Evolutionary conservation across 495 filamentous ascomycete genomes (phyloP).

Genomic region (Letharia lupina): DNA sequence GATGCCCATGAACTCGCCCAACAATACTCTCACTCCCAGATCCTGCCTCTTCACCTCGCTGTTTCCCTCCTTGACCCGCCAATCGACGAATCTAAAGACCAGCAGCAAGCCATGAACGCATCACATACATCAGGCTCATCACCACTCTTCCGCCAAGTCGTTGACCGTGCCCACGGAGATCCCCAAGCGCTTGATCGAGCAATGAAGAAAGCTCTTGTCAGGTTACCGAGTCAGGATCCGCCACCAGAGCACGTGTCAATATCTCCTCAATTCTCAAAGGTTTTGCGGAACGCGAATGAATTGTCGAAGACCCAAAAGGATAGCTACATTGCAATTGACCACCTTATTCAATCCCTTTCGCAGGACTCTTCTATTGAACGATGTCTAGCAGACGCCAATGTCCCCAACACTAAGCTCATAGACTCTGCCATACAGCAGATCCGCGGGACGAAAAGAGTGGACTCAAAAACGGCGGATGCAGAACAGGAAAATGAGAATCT

Average conservation of each 20-base stretch:
- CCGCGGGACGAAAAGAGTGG: conserved; percentile 81
- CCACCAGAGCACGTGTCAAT: conserved; percentile 80
- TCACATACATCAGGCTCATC: conserved; percentile 47
- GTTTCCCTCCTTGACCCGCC: conserved; percentile 80
- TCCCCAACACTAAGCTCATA: conserved; percentile 84
- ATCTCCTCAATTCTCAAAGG: conserved; percentile 68
- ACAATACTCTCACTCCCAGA: conserved; percentile 83
- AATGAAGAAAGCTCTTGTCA: conserved; percentile 83
- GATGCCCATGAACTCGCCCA: conserved; percentile 77
- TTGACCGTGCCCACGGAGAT: conserved; percentile 90
- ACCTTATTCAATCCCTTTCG: conserved; percentile 73
- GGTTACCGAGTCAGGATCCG: conserved; percentile 86
- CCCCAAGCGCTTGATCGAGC: conserved; percentile 77
- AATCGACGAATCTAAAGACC: conserved; percentile 67
- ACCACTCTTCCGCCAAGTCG: conserved; percentile 84
- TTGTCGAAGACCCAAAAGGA: conserved; percentile 94
- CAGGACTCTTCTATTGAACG: conserved; percentile 69
- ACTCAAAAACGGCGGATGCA: conserved; percentile 87
- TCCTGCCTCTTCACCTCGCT: conserved; percentile 80
- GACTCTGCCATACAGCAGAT: conserved; percentile 83
- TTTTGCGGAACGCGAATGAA: conserved; percentile 77
- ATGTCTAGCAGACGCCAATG: conserved; percentile 73
- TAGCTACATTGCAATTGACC: conserved; percentile 85
- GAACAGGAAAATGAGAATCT: conserved; percentile 88
- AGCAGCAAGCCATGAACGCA: conserved; percentile 52